Evolutionary conservation across 2,329 filamentous ascomycete species (phyloP).

Genomic region (Paraphoma chrysanthemicola): DNA sequence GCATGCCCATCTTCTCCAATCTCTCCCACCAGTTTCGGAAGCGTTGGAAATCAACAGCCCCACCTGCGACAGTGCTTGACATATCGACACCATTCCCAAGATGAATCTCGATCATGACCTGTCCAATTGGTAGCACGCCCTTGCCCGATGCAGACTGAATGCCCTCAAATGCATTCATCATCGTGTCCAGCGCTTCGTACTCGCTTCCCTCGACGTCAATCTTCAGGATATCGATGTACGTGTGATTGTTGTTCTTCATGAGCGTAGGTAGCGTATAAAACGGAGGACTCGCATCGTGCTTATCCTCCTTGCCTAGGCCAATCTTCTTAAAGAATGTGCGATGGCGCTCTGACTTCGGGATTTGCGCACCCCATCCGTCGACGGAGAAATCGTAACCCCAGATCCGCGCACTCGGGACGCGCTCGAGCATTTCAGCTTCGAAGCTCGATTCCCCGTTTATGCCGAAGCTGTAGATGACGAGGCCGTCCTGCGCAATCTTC

Average conservation of each 20-base stretch:
- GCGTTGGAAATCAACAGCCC: conserved; percentile 31
- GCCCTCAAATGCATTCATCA: conserved; percentile 39
- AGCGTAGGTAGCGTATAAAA: conserved; percentile 38
- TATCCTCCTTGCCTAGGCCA: conserved; percentile 35
- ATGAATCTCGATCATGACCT: conserved; percentile 45
- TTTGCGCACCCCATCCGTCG: conserved; percentile 39
- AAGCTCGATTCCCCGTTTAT: conserved; percentile 45
- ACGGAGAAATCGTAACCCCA: conserved; percentile 45
- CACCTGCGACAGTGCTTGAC: conserved; percentile 9
- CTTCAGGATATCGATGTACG: conserved; percentile 44
- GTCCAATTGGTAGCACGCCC: conserved; percentile 37
- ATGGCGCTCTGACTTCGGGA: conserved; percentile 22
- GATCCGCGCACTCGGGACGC: conserved; percentile 38
- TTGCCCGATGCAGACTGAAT: conserved; percentile 22
- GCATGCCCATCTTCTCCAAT: conserved; percentile 43
- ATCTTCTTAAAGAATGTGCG: conserved; percentile 41
- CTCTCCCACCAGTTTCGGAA: conserved; percentile 44
- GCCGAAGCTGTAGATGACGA: conserved; percentile 43
- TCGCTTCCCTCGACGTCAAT: conserved; percentile 44
- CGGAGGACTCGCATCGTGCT: conserved; percentile 24
- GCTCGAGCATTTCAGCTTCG: conserved; percentile 44
- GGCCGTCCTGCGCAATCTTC: conserved; percentile 16
- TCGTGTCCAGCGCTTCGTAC: conserved; percentile 37
- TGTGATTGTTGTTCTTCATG: conserved; percentile 43
- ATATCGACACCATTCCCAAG: conserved; percentile 28